These are phyloP conservation scores for Fragaria iinumae DNA, from an alignment of 306 rosid genomes.

Conservation along the genomic window DNA sequence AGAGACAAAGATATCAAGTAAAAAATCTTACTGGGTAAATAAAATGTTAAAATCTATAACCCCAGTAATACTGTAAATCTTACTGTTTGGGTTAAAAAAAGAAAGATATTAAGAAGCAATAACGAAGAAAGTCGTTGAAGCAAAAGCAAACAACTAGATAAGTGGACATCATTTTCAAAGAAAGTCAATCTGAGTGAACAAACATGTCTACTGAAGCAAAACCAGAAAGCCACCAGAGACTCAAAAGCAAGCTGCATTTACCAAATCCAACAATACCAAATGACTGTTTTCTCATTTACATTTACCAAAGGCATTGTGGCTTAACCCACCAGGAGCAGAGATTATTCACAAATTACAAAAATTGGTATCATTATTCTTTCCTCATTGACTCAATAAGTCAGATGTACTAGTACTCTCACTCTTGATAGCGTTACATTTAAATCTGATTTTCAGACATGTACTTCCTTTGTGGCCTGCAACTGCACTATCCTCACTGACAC, in stretches of 20 bases:
- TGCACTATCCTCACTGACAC: neutral
- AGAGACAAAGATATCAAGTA: no score
- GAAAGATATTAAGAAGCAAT: neutral
- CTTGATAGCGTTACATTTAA: neutral
- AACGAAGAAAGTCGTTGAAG: neutral
- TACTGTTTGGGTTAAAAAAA: neutral
- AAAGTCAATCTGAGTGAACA: neutral
- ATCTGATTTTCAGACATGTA: neutral
- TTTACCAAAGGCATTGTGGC: neutral
- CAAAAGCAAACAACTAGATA: neutral
- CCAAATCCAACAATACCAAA: neutral
- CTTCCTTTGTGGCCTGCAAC: neutral
- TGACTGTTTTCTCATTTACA: neutral
- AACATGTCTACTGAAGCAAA: neutral
- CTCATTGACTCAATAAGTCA: neutral
- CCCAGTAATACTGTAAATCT: neutral
- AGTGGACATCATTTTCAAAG: neutral
- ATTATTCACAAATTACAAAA: neutral
- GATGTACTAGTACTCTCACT: conserved; percentile 5
- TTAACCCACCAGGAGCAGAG: neutral
- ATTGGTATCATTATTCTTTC: neutral
- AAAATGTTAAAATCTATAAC: neutral
- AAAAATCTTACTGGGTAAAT: neutral
- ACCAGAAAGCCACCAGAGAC: neutral
- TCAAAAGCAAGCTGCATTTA: neutral